Percentiles rank a stretch among this genome's conserved stretches.
These are phyloP conservation scores for Chlamydomonas applanata DNA, from an alignment of 139 green algal species.

Conservation along the genomic window DNA sequence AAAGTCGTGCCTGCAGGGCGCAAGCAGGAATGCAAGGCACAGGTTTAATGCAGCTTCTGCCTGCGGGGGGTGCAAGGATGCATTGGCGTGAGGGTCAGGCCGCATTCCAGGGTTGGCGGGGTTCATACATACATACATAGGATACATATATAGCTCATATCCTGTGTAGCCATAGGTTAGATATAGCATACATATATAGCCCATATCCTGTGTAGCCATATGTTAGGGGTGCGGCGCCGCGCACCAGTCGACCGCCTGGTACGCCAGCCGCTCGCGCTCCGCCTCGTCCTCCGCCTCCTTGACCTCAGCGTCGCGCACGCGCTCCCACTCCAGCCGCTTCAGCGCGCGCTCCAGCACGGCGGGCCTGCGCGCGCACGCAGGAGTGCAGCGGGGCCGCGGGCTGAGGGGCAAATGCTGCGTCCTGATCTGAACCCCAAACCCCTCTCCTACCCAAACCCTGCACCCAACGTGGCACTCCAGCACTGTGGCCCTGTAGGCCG, in stretches of 20 bases:
- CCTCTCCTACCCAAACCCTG: background rate
- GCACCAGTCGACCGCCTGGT: constrained; percentile 90
- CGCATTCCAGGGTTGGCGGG: no score
- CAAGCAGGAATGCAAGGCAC: no score
- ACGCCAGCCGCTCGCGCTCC: constrained; percentile 85
- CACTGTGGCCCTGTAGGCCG: background rate
- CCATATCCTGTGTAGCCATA: no score
- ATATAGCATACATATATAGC: no score
- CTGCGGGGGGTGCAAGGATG: background rate
- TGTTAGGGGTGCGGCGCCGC: no score
- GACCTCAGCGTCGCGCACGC: constrained; percentile 64
- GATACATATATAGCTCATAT: no score
- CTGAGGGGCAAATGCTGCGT: background rate
- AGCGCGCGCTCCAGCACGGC: constrained; percentile 80
- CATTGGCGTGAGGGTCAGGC: no score
- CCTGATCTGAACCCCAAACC: background rate
- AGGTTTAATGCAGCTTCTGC: no score
- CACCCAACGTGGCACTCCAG: no score
- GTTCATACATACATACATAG: no score
- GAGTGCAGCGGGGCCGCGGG: background rate
- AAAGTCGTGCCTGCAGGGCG: constrained; percentile 88
- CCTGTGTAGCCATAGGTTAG: no score
- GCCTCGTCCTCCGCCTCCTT: constrained; percentile 69
- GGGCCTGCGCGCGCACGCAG: constrained; percentile 31
- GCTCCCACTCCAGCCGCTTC: constrained; percentile 89